A percentile compares a stretch with the other conserved stretches of the same genome.
These are phyloP conservation scores for Cutaneotrichosporon cavernicola DNA, from an alignment of 1,284 basidiomycete species.

Conservation along the genomic window DNA sequence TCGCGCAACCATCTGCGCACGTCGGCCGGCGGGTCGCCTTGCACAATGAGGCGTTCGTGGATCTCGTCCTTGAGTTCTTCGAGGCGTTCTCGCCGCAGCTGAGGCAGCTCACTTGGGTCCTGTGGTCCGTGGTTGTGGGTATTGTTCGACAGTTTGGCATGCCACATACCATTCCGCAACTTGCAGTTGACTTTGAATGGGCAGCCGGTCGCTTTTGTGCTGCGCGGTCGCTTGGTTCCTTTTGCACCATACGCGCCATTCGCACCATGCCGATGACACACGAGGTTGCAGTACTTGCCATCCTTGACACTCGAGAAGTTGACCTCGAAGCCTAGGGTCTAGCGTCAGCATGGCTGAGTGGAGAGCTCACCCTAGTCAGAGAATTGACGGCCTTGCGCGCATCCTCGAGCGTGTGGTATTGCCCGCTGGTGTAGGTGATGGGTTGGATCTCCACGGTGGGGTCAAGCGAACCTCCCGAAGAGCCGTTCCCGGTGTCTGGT, in stretches of 20 bases:
- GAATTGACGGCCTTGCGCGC: background rate
- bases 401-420: background rate
- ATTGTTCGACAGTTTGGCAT: background rate
- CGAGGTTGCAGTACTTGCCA: background rate
- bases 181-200: slow-evolving; percentile 1
- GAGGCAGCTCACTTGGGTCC: background rate
- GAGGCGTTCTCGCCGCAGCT: background rate
- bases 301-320: background rate
- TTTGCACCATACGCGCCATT: background rate
- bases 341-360: background rate
- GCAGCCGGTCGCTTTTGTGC: background rate
- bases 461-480: background rate
- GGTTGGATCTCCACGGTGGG: background rate
- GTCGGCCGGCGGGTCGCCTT: background rate
- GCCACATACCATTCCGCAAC: background rate
- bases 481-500: background rate
- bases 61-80: background rate
- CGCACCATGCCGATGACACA: background rate
- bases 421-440: background rate
- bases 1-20: background rate
- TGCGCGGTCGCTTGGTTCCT: background rate
- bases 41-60: background rate
- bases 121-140: background rate
- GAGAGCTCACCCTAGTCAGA: background rate
- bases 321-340: background rate